These are phyloP conservation scores for Heliamphora exappendiculata DNA, from an alignment of 148 eudicot genomes.

Conservation along the genomic window DNA sequence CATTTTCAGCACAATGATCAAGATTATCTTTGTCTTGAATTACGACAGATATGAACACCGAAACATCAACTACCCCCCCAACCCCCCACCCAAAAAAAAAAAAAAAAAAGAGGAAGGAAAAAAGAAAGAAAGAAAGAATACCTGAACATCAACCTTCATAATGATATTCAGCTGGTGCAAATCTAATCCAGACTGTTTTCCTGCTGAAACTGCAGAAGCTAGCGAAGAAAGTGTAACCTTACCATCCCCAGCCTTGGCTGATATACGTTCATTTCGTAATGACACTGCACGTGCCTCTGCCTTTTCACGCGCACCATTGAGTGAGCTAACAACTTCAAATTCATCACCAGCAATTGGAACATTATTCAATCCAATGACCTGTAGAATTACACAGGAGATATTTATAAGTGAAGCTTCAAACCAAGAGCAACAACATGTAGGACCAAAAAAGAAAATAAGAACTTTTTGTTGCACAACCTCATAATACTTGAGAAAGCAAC, in stretches of 20 bases:
- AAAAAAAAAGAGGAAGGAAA: background rate
- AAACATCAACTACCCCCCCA: too few species aligned
- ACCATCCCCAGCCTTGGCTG: slow-evolving; percentile 87
- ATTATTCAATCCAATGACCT: slow-evolving; percentile 86
- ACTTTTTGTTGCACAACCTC: background rate
- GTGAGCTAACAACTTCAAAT: slow-evolving; percentile 79
- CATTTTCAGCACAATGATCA: background rate
- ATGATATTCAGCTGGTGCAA: slow-evolving; percentile 85
- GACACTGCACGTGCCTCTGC: slow-evolving; percentile 62
- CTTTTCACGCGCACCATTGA: slow-evolving; percentile 79
- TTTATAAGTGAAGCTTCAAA: background rate
- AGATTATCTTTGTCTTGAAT: background rate
- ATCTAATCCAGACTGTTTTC: slow-evolving; percentile 65
- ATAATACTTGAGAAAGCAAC: background rate
- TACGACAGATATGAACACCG: slow-evolving; percentile 30
- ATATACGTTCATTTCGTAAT: slow-evolving; percentile 53
- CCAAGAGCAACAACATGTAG: background rate
- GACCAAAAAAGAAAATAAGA: background rate
- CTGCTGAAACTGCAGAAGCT: slow-evolving; percentile 78
- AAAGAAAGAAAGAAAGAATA: slow-evolving; percentile 17
- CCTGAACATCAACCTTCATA: slow-evolving; percentile 91
- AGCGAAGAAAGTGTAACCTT: slow-evolving; percentile 80
- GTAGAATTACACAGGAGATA: slow-evolving; percentile 8
- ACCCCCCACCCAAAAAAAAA: background rate
- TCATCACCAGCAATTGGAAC: slow-evolving; percentile 95